A percentile compares a stretch with the other conserved stretches of the same genome.
These are phyloP conservation scores for Coemansia sp. DNA, from an alignment of 192 early-diverging fungal genomes.

Conservation along the genomic window DNA sequence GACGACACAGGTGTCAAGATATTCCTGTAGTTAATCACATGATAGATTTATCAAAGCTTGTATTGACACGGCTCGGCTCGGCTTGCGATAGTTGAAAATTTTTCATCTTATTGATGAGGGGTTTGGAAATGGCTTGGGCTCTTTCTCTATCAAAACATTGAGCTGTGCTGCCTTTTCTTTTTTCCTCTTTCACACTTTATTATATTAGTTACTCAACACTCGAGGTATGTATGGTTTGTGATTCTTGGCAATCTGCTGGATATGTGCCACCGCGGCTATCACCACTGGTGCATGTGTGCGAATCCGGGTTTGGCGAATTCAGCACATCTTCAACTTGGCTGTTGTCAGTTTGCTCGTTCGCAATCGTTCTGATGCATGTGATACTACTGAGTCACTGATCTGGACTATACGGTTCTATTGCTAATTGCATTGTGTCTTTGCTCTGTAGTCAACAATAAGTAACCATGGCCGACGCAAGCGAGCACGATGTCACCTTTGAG, in stretches of 20 bases:
- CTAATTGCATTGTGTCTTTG: too few species aligned
- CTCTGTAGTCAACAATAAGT: neutral
- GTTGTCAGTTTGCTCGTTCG: too few species aligned
- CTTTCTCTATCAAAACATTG: conserved; percentile 5
- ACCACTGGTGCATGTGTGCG: neutral
- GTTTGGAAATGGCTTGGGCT: neutral
- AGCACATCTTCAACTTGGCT: neutral
- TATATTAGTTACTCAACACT: neutral
- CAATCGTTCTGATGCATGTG: too few species aligned
- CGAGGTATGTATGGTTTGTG: neutral
- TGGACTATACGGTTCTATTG: too few species aligned
- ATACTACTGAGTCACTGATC: too few species aligned
- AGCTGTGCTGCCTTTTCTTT: neutral
- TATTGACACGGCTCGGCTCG: conserved; percentile 15
- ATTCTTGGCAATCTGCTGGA: neutral
- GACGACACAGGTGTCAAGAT: conserved; percentile 89
- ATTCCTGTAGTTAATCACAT: conserved; percentile 36
- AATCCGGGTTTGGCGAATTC: neutral
- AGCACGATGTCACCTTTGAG: conserved; percentile 25
- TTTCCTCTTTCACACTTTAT: neutral
- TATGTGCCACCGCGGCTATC: neutral
- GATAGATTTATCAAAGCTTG: neutral
- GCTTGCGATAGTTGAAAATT: conserved; percentile 7
- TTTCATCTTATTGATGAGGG: neutral
- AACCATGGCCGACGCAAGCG: conserved; percentile 13